These are phyloP conservation scores for Borovskyia barvae DNA, from an alignment of 208 protist species.

Conservation along the genomic window DNA sequence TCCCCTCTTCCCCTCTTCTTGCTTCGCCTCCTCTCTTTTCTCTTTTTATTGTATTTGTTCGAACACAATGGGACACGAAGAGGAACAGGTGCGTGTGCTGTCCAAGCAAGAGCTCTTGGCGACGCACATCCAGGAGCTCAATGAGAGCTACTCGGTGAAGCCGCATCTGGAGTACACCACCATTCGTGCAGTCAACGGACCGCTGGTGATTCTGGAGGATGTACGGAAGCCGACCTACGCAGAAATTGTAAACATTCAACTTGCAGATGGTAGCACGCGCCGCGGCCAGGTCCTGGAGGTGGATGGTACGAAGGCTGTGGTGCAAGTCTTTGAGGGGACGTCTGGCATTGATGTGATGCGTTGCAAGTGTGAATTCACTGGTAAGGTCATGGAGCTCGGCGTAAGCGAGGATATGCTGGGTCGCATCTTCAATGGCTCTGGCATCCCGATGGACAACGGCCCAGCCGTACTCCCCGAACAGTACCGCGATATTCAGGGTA, in stretches of 20 bases:
- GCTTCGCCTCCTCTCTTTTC: too few relatives aligned
- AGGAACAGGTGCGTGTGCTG: constrained; percentile 57
- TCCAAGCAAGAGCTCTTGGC: constrained; percentile 87
- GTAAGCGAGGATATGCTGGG: constrained; percentile 99
- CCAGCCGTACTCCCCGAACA: constrained; percentile 98
- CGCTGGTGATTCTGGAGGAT: constrained; percentile 99
- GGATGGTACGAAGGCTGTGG: constrained; percentile 97
- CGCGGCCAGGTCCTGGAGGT: constrained; percentile 99
- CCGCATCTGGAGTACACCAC: constrained; percentile 98
- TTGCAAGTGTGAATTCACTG: constrained; percentile 98
- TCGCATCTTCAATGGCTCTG: constrained; percentile 99
- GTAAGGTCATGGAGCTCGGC: constrained; percentile 98
- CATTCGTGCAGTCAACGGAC: constrained; percentile 98
- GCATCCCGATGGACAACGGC: constrained; percentile 99
- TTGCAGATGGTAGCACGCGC: constrained; percentile 95
- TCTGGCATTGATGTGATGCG: constrained; percentile 97
- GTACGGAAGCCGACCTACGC: constrained; percentile 98
- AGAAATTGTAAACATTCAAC: constrained; percentile 99
- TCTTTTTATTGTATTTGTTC: too few relatives aligned
- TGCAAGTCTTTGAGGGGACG: constrained; percentile 99
- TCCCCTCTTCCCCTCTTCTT: too few relatives aligned
- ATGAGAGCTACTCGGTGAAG: constrained; percentile 74
- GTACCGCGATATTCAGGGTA: constrained; percentile 99
- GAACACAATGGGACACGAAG: constrained; percentile 42
- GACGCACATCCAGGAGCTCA: constrained; percentile 73